These are phyloP conservation scores for Suillus spraguei DNA, from an alignment of 768 basidiomycete genomes.

Conservation along the genomic window DNA sequence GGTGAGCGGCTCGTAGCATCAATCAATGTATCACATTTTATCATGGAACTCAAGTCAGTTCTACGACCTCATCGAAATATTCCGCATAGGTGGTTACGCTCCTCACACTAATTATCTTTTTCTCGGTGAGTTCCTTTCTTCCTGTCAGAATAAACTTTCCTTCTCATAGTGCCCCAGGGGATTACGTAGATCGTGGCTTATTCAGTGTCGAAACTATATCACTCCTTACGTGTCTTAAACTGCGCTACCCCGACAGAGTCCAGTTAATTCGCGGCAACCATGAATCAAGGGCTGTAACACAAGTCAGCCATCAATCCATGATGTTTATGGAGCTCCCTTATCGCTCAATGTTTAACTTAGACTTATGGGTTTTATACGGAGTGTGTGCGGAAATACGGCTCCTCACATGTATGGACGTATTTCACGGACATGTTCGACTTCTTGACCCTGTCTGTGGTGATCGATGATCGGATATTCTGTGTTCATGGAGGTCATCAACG, in stretches of 20 bases:
- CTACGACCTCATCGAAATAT: slow-evolving; percentile 99
- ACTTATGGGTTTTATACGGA: slow-evolving; percentile 99
- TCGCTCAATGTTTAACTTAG: slow-evolving; percentile 45
- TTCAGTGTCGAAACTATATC: slow-evolving; percentile 99
- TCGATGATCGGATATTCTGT: slow-evolving; percentile 99
- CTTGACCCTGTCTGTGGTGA: slow-evolving; percentile 94
- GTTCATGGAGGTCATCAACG: slow-evolving; percentile 83
- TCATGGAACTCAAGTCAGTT: slow-evolving; percentile 77
- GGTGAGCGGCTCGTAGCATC: slow-evolving; percentile 57
- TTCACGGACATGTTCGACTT: slow-evolving; percentile 99
- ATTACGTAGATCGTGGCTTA: slow-evolving; percentile 97
- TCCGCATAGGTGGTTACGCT: slow-evolving; percentile 96
- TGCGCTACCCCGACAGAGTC: slow-evolving; percentile 95
- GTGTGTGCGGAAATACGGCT: slow-evolving; percentile 96
- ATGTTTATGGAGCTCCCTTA: slow-evolving; percentile 5
- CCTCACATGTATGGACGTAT: slow-evolving; percentile 96
- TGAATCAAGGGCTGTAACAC: slow-evolving; percentile 96
- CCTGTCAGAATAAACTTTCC: not conserved
- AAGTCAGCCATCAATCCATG: slow-evolving; percentile 56
- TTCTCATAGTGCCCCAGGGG: slow-evolving; percentile 54
- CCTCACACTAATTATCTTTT: slow-evolving; percentile 99
- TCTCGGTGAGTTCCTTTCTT: slow-evolving; percentile 63
- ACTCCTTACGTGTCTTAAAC: slow-evolving; percentile 92
- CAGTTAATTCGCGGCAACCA: slow-evolving; percentile 98
- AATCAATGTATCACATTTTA: slow-evolving; percentile 27